Evolutionary conservation across 2,329 filamentous ascomycete genomes (phyloP).

Genomic region (Fusarium lateritium): DNA sequence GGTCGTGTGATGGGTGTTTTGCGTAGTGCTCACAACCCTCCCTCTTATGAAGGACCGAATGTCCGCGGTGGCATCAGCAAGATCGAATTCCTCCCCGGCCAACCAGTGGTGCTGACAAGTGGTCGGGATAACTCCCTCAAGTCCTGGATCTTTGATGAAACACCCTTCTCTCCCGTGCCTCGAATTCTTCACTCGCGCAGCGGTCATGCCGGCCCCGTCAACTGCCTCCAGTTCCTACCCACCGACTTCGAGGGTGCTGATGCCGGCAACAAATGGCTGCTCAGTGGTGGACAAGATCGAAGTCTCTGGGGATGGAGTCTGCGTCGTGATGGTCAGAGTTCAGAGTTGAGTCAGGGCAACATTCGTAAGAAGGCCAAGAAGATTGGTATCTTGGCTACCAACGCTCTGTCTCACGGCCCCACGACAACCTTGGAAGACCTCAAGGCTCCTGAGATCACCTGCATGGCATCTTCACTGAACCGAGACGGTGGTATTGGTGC

Average conservation of each 20-base stretch:
- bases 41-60: conserved; percentile 66
- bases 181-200: conserved; percentile 87
- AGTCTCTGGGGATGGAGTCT: conserved; percentile 98
- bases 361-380: conserved; percentile 93
- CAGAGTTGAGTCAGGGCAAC: conserved; percentile 92
- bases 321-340: conserved; percentile 92
- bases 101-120: conserved; percentile 90
- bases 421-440: conserved; percentile 79
- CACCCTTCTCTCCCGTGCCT: conserved; percentile 88
- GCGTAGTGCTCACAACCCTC: conserved; percentile 88
- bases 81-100: conserved; percentile 89
- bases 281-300: conserved; percentile 90
- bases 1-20: conserved; percentile 89
- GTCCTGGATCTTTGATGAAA: conserved; percentile 96
- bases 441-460: conserved; percentile 93
- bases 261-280: conserved; percentile 90
- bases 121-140: conserved; percentile 94
- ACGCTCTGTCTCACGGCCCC: conserved; percentile 70
- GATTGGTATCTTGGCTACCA: conserved; percentile 76
- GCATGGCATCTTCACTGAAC: conserved; percentile 91
- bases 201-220: conserved; percentile 90
- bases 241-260: conserved; percentile 92
- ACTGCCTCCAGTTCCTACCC: conserved; percentile 86
- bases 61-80: conserved; percentile 86
- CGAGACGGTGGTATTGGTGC: conserved; percentile 94